Base-by-base conservation (phyloP, 148 eudicot species). In the Diospyros kaki region DNA sequence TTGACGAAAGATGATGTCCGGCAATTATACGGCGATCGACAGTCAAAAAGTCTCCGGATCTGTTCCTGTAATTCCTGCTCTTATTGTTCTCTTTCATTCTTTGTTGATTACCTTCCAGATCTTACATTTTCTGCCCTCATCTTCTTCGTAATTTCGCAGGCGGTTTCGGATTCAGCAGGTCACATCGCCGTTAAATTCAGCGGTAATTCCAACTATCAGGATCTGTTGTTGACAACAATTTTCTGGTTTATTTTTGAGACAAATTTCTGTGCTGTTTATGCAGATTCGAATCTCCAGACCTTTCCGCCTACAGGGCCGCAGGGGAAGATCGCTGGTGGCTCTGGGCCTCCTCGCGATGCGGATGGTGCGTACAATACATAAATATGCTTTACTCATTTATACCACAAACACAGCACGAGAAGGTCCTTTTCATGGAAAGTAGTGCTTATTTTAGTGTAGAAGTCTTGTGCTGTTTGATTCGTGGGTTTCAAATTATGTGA, bases 281-380 rank as follows among this genome's bases (percentile, higher is more conserved):
- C 73, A 93, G 98, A 93, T 17, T 90, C 97, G 48, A 91, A 71
- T 86, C 90, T 94, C 58, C 92, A 90, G 87, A 86, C 96, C 7
- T 92, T 90, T 87, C 93, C 98, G 15, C 98, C 98, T 61, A 81
- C 96, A 13, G 89, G 86, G 72, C 77, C 87, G 45, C 87, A 88
- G 67, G 98, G 98, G 69, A 93, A 93, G 88, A 93, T 93, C 82
- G 78, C 93, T 2, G 80, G 87, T 58, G 90, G 76, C 44, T 71
- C 90, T 11, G 82, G 89, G 48, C 98, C 92, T 2, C 98, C 93
- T 67, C 93, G 93, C 10, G 98, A 93, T 81, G 98, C 96, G 5
- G 98, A 93, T 70, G 98, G 98, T 90, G 59, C 5, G 59, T 56
- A 56, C 59, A 56, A 14, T 9, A 56, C 15, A 56, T 56, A 17